Percentiles rank a stretch among this genome's conserved stretches.
phyloP scores from a whole-genome alignment of 164 flowering plant genomes.

The Annona squamosa region DNA sequence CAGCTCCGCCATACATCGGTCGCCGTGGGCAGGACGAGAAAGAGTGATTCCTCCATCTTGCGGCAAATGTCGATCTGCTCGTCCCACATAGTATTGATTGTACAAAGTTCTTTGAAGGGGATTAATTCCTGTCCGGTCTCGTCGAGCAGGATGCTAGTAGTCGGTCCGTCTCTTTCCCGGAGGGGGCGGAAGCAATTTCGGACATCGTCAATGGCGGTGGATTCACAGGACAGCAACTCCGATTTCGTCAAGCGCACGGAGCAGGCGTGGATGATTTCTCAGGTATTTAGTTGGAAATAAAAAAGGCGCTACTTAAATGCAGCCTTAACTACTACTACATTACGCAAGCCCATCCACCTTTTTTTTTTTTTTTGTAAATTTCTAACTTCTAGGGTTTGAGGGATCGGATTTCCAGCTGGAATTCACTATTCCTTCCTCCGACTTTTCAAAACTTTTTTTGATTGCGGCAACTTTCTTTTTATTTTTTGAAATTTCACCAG shows the following conservation, averaged over 20 bases:
- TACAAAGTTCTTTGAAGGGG: not conserved
- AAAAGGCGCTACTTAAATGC: too few relatives aligned
- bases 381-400: not conserved
- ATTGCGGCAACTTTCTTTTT: too few relatives aligned
- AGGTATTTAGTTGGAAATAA: conserved; percentile 29
- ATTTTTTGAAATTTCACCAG: too few relatives aligned
- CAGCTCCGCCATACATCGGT: not conserved
- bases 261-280: conserved; percentile 69
- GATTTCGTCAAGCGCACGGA: conserved; percentile 64
- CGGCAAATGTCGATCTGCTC: conserved; percentile 16
- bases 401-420: not conserved
- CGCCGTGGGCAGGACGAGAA: not conserved
- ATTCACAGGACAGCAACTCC: conserved; percentile 61
- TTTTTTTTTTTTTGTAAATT: not conserved
- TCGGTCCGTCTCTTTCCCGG: not conserved
- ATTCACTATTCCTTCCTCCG: too few relatives aligned
- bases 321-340: too few relatives aligned
- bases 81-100: conserved; percentile 8
- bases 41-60: not conserved
- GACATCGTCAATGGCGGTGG: conserved; percentile 46
- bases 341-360: not conserved
- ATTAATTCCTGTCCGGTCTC: not conserved
- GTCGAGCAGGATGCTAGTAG: not conserved
- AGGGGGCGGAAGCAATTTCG: conserved; percentile 11
- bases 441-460: too few relatives aligned